phyloP scores from a whole-genome alignment of 306 rosid genomes.

The Myrica gale region DNA sequence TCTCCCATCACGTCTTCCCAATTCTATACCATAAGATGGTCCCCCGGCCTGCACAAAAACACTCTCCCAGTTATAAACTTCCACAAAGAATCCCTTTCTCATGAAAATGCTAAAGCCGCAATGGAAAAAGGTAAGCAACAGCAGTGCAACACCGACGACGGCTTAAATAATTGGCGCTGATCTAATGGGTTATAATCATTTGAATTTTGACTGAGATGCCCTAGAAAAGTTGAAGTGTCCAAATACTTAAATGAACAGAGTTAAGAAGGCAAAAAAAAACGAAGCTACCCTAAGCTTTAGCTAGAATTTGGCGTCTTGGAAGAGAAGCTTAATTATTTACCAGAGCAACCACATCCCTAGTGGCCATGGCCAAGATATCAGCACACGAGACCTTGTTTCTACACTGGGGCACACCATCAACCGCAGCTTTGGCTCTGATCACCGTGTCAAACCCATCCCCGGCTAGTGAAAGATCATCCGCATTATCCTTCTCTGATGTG shows the following conservation, averaged over 20 bases:
- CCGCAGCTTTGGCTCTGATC: constrained; percentile 76
- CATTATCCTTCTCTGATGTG: constrained; percentile 61
- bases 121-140: not conserved
- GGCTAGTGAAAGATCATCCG: constrained; percentile 66
- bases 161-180: not conserved
- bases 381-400: constrained; percentile 85
- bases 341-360: constrained; percentile 72
- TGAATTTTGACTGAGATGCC: not conserved
- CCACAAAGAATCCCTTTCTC: not conserved
- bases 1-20: constrained; percentile 78
- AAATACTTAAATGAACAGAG: too few species aligned
- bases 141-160: not conserved
- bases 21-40: constrained; percentile 67
- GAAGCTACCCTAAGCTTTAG: too few species aligned
- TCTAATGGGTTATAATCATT: not conserved
- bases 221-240: too few species aligned
- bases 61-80: constrained; percentile 1
- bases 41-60: constrained; percentile 65
- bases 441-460: constrained; percentile 96
- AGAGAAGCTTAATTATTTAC: constrained; percentile 32
- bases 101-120: not conserved
- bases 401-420: constrained; percentile 64
- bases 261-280: too few species aligned
- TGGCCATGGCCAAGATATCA: constrained; percentile 84
- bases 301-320: too few species aligned